phyloP scores from a whole-genome alignment of 208 protist species.

The Angomonas ambiguus region DNA sequence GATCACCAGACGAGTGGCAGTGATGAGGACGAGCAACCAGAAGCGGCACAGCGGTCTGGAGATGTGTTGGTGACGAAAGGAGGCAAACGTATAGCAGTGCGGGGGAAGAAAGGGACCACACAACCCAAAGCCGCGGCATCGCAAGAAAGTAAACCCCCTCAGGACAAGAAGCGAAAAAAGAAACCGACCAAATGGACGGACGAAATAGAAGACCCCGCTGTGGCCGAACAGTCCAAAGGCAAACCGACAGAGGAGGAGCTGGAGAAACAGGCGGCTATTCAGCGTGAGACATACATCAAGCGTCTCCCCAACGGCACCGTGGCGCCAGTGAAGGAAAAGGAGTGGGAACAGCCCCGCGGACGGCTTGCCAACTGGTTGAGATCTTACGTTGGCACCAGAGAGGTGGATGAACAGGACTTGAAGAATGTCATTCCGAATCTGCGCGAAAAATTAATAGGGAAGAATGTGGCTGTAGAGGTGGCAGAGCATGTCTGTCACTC shows the following conservation, averaged over 20 bases:
- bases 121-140: not conserved
- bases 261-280: constrained; percentile 56
- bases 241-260: constrained; percentile 66
- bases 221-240: constrained; percentile 25
- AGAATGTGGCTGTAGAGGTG: constrained; percentile 98
- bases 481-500: constrained; percentile 95
- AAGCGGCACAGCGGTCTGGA: not conserved
- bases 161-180: constrained; percentile 44
- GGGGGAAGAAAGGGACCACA: constrained; percentile 21
- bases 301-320: constrained; percentile 55
- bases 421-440: constrained; percentile 88
- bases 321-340: constrained; percentile 69
- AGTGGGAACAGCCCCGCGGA: constrained; percentile 75
- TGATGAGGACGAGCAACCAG: not conserved
- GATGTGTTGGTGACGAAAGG: constrained; percentile 54
- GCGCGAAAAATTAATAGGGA: constrained; percentile 93
- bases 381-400: constrained; percentile 57
- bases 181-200: constrained; percentile 60
- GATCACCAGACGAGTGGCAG: constrained; percentile 12
- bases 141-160: not conserved
- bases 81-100: constrained; percentile 47
- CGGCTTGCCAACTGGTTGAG: constrained; percentile 77
- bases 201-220: constrained; percentile 27
- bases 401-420: constrained; percentile 87
- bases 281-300: constrained; percentile 70